A percentile compares a stretch with the other conserved stretches of the same genome.
phyloP scores from a whole-genome alignment of 306 rosid genomes.

The Glycine tomentella region DNA sequence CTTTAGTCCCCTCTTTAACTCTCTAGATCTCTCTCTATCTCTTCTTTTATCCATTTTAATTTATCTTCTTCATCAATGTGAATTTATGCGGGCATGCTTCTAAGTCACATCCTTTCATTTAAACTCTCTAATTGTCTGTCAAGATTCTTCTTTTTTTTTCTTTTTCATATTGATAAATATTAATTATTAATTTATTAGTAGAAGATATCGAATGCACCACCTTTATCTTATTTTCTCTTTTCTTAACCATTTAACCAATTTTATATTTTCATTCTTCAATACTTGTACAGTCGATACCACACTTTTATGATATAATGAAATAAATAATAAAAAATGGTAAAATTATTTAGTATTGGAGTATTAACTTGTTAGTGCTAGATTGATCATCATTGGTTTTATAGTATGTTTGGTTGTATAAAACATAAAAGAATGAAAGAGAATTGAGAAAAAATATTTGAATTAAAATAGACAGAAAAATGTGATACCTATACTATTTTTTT shows the following conservation, averaged over 20 bases:
- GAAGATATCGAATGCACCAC: too few relatives aligned
- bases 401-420: too few relatives aligned
- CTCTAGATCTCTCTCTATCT: not conserved
- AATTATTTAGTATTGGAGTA: not conserved
- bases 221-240: conserved; percentile 17
- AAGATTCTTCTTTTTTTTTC: not conserved
- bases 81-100: conserved; percentile 41
- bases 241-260: not conserved
- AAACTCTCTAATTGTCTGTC: not conserved
- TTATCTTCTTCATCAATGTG: conserved; percentile 12
- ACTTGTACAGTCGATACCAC: not conserved
- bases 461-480: too few relatives aligned
- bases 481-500: too few relatives aligned
- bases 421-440: too few relatives aligned
- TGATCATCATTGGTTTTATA: too few relatives aligned
- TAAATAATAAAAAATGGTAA: not conserved
- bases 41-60: not conserved
- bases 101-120: conserved; percentile 12
- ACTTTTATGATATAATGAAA: not conserved
- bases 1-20: conserved; percentile 26
- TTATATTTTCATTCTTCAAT: not conserved
- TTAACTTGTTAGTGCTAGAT: not conserved
- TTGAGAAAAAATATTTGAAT: too few relatives aligned
- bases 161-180: too few relatives aligned
- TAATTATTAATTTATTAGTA: too few relatives aligned